Conservation (phyloP, 768 basidiomycete species). For the Sporobolomyces phaffii region DNA sequence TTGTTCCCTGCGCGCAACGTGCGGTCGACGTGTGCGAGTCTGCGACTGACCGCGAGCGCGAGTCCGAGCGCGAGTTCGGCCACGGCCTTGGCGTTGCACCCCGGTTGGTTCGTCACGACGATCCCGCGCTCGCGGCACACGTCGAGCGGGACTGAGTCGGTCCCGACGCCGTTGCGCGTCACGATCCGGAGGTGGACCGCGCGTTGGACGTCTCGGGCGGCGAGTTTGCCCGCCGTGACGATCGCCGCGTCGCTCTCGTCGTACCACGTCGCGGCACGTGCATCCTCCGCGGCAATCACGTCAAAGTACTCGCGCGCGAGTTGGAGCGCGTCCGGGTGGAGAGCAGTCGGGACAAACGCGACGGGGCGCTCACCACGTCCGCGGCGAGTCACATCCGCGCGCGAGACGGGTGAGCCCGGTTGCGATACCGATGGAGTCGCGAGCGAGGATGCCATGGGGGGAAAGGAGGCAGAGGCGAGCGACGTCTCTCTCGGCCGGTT, state of each 20-base stretch:
- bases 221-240: slow-evolving; percentile 7
- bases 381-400: neutral
- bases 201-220: neutral
- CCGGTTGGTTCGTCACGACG: slow-evolving; percentile 28
- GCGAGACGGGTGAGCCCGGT: neutral
- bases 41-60: neutral
- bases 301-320: slow-evolving; percentile 19
- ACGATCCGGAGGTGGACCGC: slow-evolving; percentile 14
- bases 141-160: slow-evolving; percentile 22
- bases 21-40: slow-evolving; percentile 12
- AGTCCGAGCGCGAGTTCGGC: slow-evolving; percentile 14
- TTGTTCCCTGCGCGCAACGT: neutral
- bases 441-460: too few relatives aligned
- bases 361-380: too few relatives aligned
- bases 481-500: too few relatives aligned
- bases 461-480: too few relatives aligned
- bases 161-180: slow-evolving; percentile 29
- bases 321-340: slow-evolving; percentile 15
- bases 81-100: slow-evolving; percentile 21
- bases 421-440: too few relatives aligned
- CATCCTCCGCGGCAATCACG: slow-evolving; percentile 6
- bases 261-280: slow-evolving; percentile 8
- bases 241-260: neutral
- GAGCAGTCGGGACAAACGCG: slow-evolving; percentile 5
- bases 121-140: neutral